These are phyloP conservation scores for Annulohypoxylon moriforme DNA, from an alignment of 495 filamentous ascomycete genomes.

Conservation along the genomic window DNA sequence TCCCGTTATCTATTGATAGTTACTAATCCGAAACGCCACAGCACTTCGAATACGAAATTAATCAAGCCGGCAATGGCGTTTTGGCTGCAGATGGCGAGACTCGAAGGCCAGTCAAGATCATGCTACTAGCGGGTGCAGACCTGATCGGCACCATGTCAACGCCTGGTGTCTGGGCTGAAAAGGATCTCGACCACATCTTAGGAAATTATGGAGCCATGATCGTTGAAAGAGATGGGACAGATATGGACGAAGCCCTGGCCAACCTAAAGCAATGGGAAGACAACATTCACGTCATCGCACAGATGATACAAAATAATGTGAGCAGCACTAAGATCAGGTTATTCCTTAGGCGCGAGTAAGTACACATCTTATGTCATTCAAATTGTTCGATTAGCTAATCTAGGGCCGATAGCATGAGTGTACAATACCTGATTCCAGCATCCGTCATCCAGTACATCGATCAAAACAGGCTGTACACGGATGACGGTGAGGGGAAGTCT, in stretches of 20 bases:
- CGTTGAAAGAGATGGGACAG: conserved; percentile 88
- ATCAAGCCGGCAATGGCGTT: conserved; percentile 78
- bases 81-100: conserved; percentile 69
- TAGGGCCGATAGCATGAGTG: conserved; percentile 28
- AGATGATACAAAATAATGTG: conserved; percentile 90
- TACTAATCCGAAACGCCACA: conserved; percentile 20
- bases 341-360: conserved; percentile 84
- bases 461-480: conserved; percentile 76
- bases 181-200: conserved; percentile 89
- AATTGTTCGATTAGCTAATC: conserved; percentile 44
- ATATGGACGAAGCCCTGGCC: conserved; percentile 83
- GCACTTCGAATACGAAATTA: conserved; percentile 90
- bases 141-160: conserved; percentile 76
- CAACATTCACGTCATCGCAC: conserved; percentile 89
- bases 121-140: conserved; percentile 83
- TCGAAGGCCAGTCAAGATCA: conserved; percentile 68
- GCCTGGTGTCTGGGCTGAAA: conserved; percentile 79
- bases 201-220: conserved; percentile 88
- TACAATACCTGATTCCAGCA: conserved; percentile 68
- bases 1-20: conserved; percentile 6
- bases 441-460: conserved; percentile 84
- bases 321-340: conserved; percentile 89
- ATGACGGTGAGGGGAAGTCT: conserved; percentile 60
- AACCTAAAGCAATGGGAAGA: conserved; percentile 72
- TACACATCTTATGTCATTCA: conserved; percentile 56